Conservation (phyloP, 306 rosid genomes). For the Hippophae tibetana region DNA sequence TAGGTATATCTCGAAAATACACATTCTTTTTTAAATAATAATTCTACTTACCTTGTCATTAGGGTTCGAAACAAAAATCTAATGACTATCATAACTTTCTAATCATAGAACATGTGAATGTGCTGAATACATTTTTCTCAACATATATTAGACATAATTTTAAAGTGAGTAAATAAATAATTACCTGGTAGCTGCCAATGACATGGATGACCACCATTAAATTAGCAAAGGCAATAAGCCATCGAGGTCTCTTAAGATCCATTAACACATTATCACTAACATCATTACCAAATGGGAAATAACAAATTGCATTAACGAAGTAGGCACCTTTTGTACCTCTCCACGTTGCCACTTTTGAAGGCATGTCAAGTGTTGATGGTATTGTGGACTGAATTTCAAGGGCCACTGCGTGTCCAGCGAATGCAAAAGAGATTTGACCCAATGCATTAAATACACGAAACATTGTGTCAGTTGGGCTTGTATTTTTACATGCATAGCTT, state of each 20-base stretch:
- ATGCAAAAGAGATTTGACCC: slow-evolving; percentile 82
- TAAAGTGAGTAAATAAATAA: neutral
- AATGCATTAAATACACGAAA: slow-evolving; percentile 76
- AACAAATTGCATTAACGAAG: slow-evolving; percentile 67
- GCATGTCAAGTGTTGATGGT: slow-evolving; percentile 76
- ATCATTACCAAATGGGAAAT: slow-evolving; percentile 85
- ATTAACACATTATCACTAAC: slow-evolving; percentile 67
- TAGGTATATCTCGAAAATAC: no score
- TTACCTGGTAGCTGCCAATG: slow-evolving; percentile 91
- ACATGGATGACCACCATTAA: no score
- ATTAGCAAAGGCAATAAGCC: no score
- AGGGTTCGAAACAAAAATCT: no score
- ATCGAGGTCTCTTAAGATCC: slow-evolving; percentile 53
- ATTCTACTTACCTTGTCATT: no score
- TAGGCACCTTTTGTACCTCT: slow-evolving; percentile 80
- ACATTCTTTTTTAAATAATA: no score
- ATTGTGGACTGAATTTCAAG: slow-evolving; percentile 95
- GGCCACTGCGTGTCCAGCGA: slow-evolving; percentile 88
- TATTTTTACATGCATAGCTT: slow-evolving; percentile 64
- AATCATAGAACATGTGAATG: no score
- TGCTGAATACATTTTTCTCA: no score
- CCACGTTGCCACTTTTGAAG: slow-evolving; percentile 81
- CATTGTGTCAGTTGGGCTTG: slow-evolving; percentile 40
- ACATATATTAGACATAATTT: no score
- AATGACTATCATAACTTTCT: no score